These are phyloP conservation scores for Diaporthe nobilis DNA, from an alignment of 2,329 filamentous ascomycete genomes.

Conservation along the genomic window DNA sequence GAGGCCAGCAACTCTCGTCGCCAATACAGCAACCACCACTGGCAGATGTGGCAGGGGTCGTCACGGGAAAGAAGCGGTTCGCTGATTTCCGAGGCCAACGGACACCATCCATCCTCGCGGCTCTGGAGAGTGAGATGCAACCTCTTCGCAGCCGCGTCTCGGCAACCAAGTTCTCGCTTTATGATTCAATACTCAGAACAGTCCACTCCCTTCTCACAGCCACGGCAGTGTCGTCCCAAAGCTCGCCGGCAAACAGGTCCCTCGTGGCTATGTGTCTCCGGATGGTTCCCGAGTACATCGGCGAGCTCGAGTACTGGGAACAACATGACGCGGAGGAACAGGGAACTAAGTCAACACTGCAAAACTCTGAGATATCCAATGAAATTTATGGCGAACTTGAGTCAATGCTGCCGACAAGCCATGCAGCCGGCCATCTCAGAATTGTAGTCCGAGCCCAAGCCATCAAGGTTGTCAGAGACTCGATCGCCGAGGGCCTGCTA, in stretches of 20 bases:
- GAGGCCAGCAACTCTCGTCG: conserved; percentile 49
- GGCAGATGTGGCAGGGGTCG: not conserved
- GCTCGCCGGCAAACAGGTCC: conserved; percentile 50
- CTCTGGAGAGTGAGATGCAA: conserved; percentile 53
- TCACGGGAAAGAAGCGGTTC: conserved; percentile 7
- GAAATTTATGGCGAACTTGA: conserved; percentile 66
- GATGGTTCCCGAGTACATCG: conserved; percentile 63
- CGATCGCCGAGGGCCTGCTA: conserved; percentile 59
- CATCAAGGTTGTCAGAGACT: conserved; percentile 57
- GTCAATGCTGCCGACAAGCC: conserved; percentile 54
- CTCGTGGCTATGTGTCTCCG: conserved; percentile 65
- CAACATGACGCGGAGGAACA: conserved; percentile 54
- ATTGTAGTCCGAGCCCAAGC: conserved; percentile 63
- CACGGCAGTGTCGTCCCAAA: conserved; percentile 47
- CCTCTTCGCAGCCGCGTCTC: conserved; percentile 51
- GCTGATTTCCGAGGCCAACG: conserved; percentile 41
- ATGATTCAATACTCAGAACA: conserved; percentile 61
- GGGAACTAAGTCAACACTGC: conserved; percentile 53
- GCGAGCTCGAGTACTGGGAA: conserved; percentile 60
- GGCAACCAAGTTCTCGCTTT: conserved; percentile 52
- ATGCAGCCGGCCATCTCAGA: conserved; percentile 63
- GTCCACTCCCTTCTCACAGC: conserved; percentile 61
- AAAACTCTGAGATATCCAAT: conserved; percentile 56
- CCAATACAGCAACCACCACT: conserved; percentile 43
- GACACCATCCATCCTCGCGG: conserved; percentile 15